Evolutionary conservation across 2,329 filamentous ascomycete species (phyloP), one percentile per base, ranked within the genome.

Genomic region (Pseudophaeomoniella oleicola): DNA sequence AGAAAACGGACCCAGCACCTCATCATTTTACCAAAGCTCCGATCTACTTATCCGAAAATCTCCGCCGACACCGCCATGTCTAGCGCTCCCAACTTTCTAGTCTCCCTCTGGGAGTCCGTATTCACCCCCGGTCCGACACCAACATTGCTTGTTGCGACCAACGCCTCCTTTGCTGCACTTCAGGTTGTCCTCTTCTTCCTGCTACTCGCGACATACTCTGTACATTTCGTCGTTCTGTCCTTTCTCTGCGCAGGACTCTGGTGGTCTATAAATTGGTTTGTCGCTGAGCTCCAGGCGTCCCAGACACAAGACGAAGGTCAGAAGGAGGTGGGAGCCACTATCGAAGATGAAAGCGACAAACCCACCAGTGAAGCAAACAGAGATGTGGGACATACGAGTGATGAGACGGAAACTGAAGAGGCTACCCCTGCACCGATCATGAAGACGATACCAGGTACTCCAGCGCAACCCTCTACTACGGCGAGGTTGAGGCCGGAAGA

Each of bases 231-330:
- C 44, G 68, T 88, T 39, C 72, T 98, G 4, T 93, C 84, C 10
- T 51, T 78, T 40, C 66, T 98, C 6, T 84, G 76, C 44, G 87
- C 64, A 19, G 81, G 82, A 3, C 69, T 96, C 22, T 98, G 90
- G 90, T 86, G 74, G 65, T 75, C 81, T 39, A 87, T 96, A 62
- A 96, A 96, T 70, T 98, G 90, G 90, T 96, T 98, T 53, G 86
- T 84, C 38, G 62, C 63, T 32, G 88, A 78, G 52, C 57, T 78
- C 36, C 53, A 57, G 18, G 59, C 60, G 19, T 60, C 63, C 44
- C 56, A 67, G 45, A 52, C 51, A 31, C 56, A 60, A 47, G 58
- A 65, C 57, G 44, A 56, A 63, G 44, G 50, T 52, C 47, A 41
- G 53, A 63, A 64, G 44, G 50, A 53, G 48, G 41, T 54, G 65